phyloP scores from a whole-genome alignment of 78 protist species.

The Creolimax fragrantissima region DNA sequence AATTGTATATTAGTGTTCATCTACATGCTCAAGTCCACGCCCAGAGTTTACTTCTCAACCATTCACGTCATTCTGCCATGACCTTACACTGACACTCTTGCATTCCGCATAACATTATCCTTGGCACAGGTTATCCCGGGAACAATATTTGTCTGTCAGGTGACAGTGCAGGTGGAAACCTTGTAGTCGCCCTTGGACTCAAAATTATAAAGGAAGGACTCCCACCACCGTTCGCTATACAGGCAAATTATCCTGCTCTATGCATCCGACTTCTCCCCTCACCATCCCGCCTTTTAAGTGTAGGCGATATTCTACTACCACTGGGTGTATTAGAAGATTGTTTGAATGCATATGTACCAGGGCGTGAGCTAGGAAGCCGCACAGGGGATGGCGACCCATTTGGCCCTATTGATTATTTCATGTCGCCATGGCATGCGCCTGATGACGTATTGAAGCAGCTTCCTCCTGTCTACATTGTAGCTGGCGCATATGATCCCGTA shows the following conservation, averaged over 20 bases:
- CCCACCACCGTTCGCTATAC: not conserved
- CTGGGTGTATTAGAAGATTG: not conserved
- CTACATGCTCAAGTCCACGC: no score
- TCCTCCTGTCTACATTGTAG: not conserved
- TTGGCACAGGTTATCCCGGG: not conserved
- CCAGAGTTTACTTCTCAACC: no score
- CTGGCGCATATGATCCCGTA: not conserved
- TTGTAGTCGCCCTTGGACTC: not conserved
- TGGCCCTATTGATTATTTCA: not conserved
- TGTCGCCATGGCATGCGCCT: not conserved
- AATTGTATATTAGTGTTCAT: no score
- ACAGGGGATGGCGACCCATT: not conserved
- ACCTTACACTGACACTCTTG: no score
- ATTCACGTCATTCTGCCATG: no score
- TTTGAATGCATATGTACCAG: not conserved
- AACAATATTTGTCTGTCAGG: not conserved
- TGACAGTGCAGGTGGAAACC: not conserved
- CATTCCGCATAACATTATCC: no score
- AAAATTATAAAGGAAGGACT: not conserved
- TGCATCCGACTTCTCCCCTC: not conserved
- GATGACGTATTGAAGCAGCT: not conserved
- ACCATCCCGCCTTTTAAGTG: not conserved
- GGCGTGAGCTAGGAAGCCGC: not conserved
- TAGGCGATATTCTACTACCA: not conserved
- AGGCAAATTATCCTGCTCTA: not conserved